These are phyloP conservation scores for Pelargonium fulgidum DNA, from an alignment of 441 rosid species.

Conservation along the genomic window DNA sequence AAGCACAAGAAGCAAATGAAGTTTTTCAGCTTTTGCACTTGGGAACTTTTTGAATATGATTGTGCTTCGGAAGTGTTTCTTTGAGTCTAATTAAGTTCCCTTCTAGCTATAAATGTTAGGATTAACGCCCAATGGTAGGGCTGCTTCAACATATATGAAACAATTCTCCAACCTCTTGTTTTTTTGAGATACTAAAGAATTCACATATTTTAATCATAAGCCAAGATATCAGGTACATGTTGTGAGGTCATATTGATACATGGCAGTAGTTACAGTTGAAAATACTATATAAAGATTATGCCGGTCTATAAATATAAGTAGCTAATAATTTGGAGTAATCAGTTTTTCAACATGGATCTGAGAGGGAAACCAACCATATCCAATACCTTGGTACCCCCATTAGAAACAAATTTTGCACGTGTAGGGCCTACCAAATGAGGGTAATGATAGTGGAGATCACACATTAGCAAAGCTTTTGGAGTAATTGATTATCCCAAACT, in stretches of 20 bases:
- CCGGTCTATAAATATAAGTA: background rate
- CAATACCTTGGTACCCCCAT: background rate
- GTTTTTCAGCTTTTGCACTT: constrained; percentile 2
- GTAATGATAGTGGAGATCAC: background rate
- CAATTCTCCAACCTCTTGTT: background rate
- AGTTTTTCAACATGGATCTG: background rate
- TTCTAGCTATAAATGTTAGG: background rate
- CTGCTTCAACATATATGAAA: background rate
- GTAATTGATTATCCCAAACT: constrained; percentile 13
- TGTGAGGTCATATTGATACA: background rate
- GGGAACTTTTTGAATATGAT: background rate
- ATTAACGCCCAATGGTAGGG: background rate
- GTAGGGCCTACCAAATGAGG: background rate
- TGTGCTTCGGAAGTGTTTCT: constrained; percentile 1
- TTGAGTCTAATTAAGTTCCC: background rate
- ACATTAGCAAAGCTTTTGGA: background rate
- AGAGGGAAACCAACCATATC: background rate
- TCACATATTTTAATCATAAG: background rate
- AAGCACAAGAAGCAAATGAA: constrained; percentile 9
- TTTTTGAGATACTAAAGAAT: constrained; percentile 1
- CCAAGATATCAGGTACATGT: background rate
- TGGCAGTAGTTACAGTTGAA: background rate
- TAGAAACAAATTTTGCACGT: background rate
- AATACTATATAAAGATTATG: background rate
- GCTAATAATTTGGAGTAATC: background rate